phyloP scores from a whole-genome alignment of 1,284 basidiomycete species.

The Cutaneotrichosporon dermatis region DNA sequence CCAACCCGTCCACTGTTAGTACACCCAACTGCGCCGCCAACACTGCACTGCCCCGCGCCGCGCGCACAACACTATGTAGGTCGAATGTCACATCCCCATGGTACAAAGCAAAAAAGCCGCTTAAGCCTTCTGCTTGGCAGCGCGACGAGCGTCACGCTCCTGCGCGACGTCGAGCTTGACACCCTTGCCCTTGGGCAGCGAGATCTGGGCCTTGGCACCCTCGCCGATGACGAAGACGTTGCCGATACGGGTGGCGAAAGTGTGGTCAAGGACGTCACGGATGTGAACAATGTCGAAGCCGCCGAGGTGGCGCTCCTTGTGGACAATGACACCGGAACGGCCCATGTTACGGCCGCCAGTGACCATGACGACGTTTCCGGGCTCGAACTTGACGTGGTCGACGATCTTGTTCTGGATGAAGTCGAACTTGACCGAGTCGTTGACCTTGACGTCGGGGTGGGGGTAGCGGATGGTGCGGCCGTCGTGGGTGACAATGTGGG shows the following conservation, averaged over 20 bases:
- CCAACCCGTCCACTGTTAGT: no score
- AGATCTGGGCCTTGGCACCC: slow-evolving; percentile 93
- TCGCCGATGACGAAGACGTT: slow-evolving; percentile 99
- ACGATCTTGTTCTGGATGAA: slow-evolving; percentile 90
- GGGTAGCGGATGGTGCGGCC: slow-evolving; percentile 99
- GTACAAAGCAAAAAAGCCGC: slow-evolving; percentile 4
- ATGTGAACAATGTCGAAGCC: slow-evolving; percentile 98
- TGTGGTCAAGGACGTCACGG: slow-evolving; percentile 90
- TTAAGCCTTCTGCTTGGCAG: slow-evolving; percentile 1
- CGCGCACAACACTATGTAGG: background rate
- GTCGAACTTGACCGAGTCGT: slow-evolving; percentile 98
- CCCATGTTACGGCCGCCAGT: slow-evolving; percentile 99
- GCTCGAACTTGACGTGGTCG: slow-evolving; percentile 94
- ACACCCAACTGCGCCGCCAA: no score
- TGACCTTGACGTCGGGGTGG: slow-evolving; percentile 90
- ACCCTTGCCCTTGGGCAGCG: slow-evolving; percentile 97
- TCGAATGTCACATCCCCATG: slow-evolving; percentile 6
- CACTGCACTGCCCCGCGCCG: no score
- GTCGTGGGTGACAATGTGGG: slow-evolving; percentile 97
- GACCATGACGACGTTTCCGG: slow-evolving; percentile 95
- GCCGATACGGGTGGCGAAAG: slow-evolving; percentile 89
- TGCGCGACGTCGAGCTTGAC: slow-evolving; percentile 61
- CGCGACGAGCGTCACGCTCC: slow-evolving; percentile 6
- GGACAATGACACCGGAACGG: slow-evolving; percentile 89
- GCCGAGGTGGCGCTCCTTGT: slow-evolving; percentile 94